Base-by-base conservation (phyloP, 768 basidiomycete species). In the Mycena rosella region DNA sequence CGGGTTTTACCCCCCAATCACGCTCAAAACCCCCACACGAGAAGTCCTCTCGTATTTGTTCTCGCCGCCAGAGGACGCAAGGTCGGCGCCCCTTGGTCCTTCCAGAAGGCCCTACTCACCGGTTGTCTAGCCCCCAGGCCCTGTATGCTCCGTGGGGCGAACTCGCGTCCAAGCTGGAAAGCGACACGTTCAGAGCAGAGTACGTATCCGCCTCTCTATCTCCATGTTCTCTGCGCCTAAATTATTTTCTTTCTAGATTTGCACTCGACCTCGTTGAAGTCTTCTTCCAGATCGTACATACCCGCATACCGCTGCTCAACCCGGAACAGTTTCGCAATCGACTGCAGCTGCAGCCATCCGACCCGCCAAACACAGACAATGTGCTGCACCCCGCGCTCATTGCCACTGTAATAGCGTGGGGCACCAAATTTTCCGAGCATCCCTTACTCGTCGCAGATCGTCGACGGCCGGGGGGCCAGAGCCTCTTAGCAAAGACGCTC, bases 191-290 rank as follows among this genome's bases (percentile, higher is more conserved):
- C 78, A 88, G 91, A 80, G 87, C 87, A 78, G 95, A 96, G 96
- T 97, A 82, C 79, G 95, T 93, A 69, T 73, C 18, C 9, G 15
- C 40, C 55, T 40, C 15, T 57, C 52, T 63, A 54, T 54, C 72
- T 73, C 66, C 47, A 11, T 52, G 40, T 59, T 61, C 68, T 71
- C 62, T 53, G 67, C 63, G 42, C 68, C 57, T 10, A 30, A 53
- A 30, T 32, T 36, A n/a, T 63, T 52, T 58, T 63, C 52, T 71
- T 72, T 57, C 15, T 38, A 98, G 96, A 79, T 94, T 98, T 74
- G 92, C 95, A 3, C 88, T 92, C 58, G 96, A 98, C 80, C 90
- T 98, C 59, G 90, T 97, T 74, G 95, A 98, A 80, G 95, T 96
- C 49, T 98, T 91, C 81, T 96, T 97, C 77, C 94, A 96, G 78